Conservation (phyloP, 2,329 filamentous ascomycete genomes). For the Macrophomina tecta region DNA sequence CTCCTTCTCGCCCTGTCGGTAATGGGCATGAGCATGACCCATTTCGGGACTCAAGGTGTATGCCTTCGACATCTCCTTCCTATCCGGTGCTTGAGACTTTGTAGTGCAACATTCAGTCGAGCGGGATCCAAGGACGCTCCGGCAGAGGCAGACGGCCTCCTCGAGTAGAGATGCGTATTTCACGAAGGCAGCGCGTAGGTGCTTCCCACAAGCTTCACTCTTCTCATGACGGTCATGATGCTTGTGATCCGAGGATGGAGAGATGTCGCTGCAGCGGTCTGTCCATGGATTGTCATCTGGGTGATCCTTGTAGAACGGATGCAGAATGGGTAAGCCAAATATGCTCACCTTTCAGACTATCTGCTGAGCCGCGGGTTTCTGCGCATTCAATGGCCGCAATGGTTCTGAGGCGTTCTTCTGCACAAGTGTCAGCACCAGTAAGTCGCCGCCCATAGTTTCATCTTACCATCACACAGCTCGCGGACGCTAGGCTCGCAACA, state of each 20-base stretch:
- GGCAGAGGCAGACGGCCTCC: not conserved
- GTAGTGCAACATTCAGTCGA: not conserved
- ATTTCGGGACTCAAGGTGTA: not conserved
- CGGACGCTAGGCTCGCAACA: no score
- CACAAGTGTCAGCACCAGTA: no score
- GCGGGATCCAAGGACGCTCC: not conserved
- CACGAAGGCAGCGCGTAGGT: not conserved
- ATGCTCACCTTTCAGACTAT: no score
- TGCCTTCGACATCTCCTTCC: not conserved
- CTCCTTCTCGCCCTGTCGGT: no score
- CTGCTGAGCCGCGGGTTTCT: no score
- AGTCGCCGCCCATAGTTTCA: no score
- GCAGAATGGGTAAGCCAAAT: no score
- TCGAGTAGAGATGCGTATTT: not conserved
- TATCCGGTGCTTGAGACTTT: not conserved
- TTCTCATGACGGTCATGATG: not conserved
- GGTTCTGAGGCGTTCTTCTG: no score
- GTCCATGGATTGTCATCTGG: not conserved
- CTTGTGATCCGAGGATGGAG: not conserved
- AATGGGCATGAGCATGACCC: not conserved
- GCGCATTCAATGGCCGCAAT: no score
- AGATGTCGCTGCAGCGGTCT: not conserved
- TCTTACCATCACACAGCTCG: no score
- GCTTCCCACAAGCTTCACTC: not conserved
- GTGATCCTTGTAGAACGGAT: no score